phyloP scores from a whole-genome alignment of 1,139 yeast genomes.

The Fermentozyma sake region DNA sequence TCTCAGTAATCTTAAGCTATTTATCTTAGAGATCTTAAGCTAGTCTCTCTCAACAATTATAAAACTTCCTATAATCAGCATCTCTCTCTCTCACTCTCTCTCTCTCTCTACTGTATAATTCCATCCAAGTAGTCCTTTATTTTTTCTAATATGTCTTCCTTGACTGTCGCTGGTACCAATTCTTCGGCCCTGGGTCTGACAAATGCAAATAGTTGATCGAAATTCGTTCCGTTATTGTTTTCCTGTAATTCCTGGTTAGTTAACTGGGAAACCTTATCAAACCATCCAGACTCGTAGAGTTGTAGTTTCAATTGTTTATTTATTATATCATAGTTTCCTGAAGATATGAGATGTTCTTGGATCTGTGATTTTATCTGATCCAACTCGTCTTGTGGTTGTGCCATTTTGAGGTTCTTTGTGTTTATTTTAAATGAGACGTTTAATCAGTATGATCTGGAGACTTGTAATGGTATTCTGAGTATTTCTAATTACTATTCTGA shows the following conservation, averaged over 20 bases:
- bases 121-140: conserved; percentile 61
- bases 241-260: conserved; percentile 40
- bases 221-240: conserved; percentile 28
- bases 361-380: conserved; percentile 59
- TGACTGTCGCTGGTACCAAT: conserved; percentile 65
- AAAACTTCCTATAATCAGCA: too few species aligned
- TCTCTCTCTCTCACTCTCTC: too few species aligned
- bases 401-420: too few species aligned
- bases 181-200: conserved; percentile 65
- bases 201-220: conserved; percentile 47
- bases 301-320: conserved; percentile 58
- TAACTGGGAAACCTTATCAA: conserved; percentile 61
- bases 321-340: conserved; percentile 76
- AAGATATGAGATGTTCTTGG: conserved; percentile 64
- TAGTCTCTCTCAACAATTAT: too few species aligned
- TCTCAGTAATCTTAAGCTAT: too few species aligned
- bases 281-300: conserved; percentile 81
- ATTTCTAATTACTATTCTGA: too few species aligned
- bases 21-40: too few species aligned
- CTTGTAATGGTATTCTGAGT: too few species aligned
- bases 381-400: conserved; percentile 35
- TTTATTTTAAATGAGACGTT: too few species aligned
- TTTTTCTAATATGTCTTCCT: conserved; percentile 52
- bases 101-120: conserved; percentile 26
- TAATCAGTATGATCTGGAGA: too few species aligned